Evolutionary conservation across 139 green algal genomes (phyloP), one percentile per base, ranked within the genome.

Genomic region (Gonium pectorale): DNA sequence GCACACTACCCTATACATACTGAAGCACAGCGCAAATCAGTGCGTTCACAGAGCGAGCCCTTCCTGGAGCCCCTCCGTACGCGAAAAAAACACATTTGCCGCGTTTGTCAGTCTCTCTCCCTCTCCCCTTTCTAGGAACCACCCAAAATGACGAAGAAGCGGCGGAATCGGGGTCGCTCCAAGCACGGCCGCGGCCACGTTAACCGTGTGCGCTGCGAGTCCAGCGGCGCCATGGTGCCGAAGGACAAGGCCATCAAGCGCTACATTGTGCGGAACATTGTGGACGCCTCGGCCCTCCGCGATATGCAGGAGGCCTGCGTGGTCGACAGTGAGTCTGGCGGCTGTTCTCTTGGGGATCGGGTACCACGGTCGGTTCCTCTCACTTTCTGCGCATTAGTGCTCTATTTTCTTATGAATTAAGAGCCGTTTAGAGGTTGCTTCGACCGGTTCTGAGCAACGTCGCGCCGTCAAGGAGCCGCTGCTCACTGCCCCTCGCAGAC

Each of bases 221-320:
- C 95, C n/a, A 98, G 94, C 35, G 97, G 95, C 67, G 94, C 96
- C 59, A 92, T 99, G 90, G 96, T 98, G 68, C 94, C 97, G 68
- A 99, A 98, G 93, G 97, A 99, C 91, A 99, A 99, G 93, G 97
- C 97, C 59, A 98, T 99, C 92, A 99, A 99, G 96, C 92, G 97
- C 64, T 99, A 99, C 91, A 97, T 99, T 38, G 97, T 99, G 77
- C 83, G 97, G 21, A 97, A 98, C 88, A 99, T 99, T 67, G 97
- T 99, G 81, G 97, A 99, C 81, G 96, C 97, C 43, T 98, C 96
- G 22, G 97, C 97, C 70, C 97, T 99, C 82, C 96, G 97, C 80
- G 97, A 99, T 92, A 95, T 99, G 73, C 96, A 99, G 94, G 97
- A 99, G 80, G 88, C 95, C 22, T 99, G 93, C 70, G 91, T 96